These are phyloP conservation scores for Globisporangium yorkense DNA, from an alignment of 352 stramenopile species.

Conservation along the genomic window DNA sequence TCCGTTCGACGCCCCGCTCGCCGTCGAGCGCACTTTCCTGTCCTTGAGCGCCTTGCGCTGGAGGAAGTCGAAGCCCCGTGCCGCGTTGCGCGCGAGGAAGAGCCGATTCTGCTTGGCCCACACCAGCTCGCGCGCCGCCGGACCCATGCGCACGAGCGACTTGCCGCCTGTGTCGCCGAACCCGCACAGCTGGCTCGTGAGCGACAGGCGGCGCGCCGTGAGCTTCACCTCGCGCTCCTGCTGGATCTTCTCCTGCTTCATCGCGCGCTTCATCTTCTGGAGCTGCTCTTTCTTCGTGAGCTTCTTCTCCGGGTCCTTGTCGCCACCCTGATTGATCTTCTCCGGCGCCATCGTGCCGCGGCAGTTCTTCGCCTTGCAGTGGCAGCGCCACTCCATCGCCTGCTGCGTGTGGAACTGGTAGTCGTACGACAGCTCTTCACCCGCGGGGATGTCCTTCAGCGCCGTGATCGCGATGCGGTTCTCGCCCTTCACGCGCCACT, in stretches of 20 bases:
- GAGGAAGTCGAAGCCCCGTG: constrained; percentile 67
- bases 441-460: constrained; percentile 81
- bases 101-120: constrained; percentile 46
- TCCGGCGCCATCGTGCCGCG: constrained; percentile 84
- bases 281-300: constrained; percentile 77
- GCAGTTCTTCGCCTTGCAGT: constrained; percentile 75
- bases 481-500: constrained; percentile 92
- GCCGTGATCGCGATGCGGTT: constrained; percentile 92
- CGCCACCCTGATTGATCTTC: constrained; percentile 44
- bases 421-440: constrained; percentile 92
- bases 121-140: constrained; percentile 45
- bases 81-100: constrained; percentile 60
- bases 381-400: constrained; percentile 84
- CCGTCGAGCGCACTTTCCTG: constrained; percentile 10
- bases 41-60: constrained; percentile 57
- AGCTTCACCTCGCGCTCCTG: constrained; percentile 62
- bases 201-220: constrained; percentile 49
- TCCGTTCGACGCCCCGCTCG: constrained; percentile 3
- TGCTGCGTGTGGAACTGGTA: constrained; percentile 92
- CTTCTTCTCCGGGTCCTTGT: constrained; percentile 36
- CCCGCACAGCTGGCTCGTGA: constrained; percentile 49
- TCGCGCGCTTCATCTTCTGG: constrained; percentile 60
- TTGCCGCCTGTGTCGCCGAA: constrained; percentile 49
- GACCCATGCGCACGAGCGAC: constrained; percentile 52
- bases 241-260: constrained; percentile 61